Evolutionary conservation across 805 yeast species (phyloP).

Genomic region (Saccharomyces jurei): DNA sequence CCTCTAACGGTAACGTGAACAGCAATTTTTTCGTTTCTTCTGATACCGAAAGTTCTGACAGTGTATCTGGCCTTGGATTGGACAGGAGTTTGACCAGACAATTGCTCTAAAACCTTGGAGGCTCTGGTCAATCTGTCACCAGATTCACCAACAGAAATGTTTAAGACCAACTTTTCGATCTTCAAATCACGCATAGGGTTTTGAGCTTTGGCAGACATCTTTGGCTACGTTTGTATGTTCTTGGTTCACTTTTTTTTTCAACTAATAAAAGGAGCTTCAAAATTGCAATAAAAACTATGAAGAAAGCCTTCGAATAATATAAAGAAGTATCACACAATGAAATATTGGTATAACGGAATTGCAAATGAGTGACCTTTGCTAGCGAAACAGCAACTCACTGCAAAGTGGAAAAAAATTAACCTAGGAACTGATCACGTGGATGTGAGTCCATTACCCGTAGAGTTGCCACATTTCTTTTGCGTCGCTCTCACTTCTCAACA

Average conservation of each 20-base stretch:
- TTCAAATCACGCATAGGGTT: constrained; percentile 98
- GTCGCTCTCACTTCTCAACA: not conserved
- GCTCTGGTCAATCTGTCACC: constrained; percentile 99
- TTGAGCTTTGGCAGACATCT: constrained; percentile 53
- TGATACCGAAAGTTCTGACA: constrained; percentile 99
- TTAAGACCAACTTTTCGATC: constrained; percentile 98
- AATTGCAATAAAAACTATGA: not conserved
- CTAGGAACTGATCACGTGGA: not conserved
- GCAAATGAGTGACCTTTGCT: not conserved
- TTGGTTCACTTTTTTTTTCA: not conserved
- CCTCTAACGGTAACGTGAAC: constrained; percentile 99
- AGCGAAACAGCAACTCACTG: not conserved
- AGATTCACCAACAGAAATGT: constrained; percentile 99
- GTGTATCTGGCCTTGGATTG: constrained; percentile 99
- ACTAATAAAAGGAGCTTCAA: not conserved
- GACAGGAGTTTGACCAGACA: constrained; percentile 99
- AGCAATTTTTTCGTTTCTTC: constrained; percentile 99
- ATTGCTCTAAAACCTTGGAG: constrained; percentile 98
- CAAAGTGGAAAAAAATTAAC: not conserved
- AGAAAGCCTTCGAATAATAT: not conserved
- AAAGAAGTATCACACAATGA: not conserved
- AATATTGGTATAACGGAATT: not conserved
- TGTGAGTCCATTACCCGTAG: not conserved
- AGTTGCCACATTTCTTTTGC: not conserved
- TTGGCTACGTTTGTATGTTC: constrained; percentile 16